Evolutionary conservation across 345 rosid species (phyloP).

Genomic region (Gossypium australe): DNA sequence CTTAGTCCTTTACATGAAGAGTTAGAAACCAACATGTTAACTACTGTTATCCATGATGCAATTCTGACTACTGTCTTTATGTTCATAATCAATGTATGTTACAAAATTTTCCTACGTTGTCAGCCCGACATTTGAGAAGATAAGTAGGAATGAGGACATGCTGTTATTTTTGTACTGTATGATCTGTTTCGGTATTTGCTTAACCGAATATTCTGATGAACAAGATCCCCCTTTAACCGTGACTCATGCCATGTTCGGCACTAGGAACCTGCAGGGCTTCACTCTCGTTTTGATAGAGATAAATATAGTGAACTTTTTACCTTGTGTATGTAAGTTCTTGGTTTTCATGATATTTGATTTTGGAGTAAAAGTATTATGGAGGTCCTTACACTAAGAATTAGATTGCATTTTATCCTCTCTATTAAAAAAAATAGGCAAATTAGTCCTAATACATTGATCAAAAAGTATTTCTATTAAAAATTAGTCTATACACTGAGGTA

Average conservation of each 20-base stretch:
- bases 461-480: no score
- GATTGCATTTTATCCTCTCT: accelerated
- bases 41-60: not conserved
- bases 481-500: no score
- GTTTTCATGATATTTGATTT: not conserved
- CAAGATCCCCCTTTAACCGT: not conserved
- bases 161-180: not conserved
- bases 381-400: no score
- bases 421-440: no score
- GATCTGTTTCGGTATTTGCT: not conserved
- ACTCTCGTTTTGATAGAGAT: not conserved
- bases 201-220: not conserved
- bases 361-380: not conserved
- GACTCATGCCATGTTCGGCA: not conserved
- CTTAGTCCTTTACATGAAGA: not conserved
- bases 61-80: not conserved
- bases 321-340: not conserved
- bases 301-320: not conserved
- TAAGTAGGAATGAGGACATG: not conserved
- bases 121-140: not conserved
- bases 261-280: not conserved
- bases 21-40: not conserved
- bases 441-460: no score
- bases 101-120: no score
- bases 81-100: not conserved